phyloP scores from a whole-genome alignment of 352 stramenopile genomes.

The Phytophthora cryptogea region DNA sequence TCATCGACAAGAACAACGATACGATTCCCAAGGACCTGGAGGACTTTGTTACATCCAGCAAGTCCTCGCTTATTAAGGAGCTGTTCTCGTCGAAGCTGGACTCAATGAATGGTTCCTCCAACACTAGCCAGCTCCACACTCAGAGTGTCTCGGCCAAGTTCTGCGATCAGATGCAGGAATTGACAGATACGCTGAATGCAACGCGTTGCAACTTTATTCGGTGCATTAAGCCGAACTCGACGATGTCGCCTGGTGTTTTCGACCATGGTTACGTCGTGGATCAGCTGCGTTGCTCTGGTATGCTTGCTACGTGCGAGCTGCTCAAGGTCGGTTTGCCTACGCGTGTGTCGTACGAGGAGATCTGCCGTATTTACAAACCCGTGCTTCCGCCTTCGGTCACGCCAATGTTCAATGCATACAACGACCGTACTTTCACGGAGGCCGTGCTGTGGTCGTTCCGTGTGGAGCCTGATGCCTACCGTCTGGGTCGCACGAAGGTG shows the following conservation, averaged over 20 bases:
- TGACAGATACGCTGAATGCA: constrained; percentile 85
- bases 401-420: constrained; percentile 84
- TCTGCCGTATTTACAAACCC: constrained; percentile 88
- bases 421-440: constrained; percentile 86
- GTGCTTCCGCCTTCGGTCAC: constrained; percentile 73
- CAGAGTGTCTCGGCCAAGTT: constrained; percentile 84
- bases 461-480: constrained; percentile 85
- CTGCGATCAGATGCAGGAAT: constrained; percentile 84
- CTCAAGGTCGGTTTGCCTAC: constrained; percentile 92
- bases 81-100: constrained; percentile 75
- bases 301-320: constrained; percentile 90
- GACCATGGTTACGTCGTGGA: constrained; percentile 91
- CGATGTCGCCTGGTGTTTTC: constrained; percentile 75
- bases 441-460: constrained; percentile 92
- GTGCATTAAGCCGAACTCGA: constrained; percentile 92
- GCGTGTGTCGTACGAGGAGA: constrained; percentile 89
- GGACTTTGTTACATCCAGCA: constrained; percentile 86
- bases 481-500: constrained; percentile 87
- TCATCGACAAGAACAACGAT: constrained; percentile 98
- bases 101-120: constrained; percentile 47
- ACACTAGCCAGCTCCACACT: constrained; percentile 49
- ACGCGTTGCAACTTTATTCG: constrained; percentile 90
- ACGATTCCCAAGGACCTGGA: constrained; percentile 92
- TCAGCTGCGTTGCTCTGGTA: constrained; percentile 89
- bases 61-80: constrained; percentile 78